A percentile compares a stretch with the other conserved stretches of the same genome.
Evolutionary conservation across 2,329 filamentous ascomycete species (phyloP).

Genomic region (Colletotrichum sp.): DNA sequence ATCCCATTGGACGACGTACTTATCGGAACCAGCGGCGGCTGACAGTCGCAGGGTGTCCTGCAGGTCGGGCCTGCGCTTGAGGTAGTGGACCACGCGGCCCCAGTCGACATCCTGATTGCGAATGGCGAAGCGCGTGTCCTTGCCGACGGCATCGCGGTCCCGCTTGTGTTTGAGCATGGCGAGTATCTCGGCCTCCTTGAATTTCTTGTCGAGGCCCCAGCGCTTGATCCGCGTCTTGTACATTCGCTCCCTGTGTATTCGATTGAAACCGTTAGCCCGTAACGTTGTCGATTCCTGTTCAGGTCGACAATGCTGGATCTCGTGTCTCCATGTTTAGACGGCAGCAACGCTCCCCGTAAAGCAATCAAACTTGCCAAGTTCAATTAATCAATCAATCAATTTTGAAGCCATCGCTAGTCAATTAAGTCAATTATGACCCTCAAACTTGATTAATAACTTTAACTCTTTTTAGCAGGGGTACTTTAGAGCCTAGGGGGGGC

Average conservation of each 20-base stretch:
- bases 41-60: background rate
- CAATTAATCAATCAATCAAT: too few species aligned
- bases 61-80: background rate
- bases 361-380: too few species aligned
- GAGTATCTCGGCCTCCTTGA: background rate
- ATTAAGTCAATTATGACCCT: too few species aligned
- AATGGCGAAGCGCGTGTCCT: background rate
- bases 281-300: background rate
- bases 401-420: too few species aligned
- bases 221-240: background rate
- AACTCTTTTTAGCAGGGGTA: too few species aligned
- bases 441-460: too few species aligned
- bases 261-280: background rate
- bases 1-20: background rate
- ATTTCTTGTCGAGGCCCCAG: slow-evolving; percentile 2
- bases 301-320: background rate
- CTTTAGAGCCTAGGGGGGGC: too few species aligned
- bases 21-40: background rate
- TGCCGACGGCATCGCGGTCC: background rate
- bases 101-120: background rate
- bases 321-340: rapidly evolving
- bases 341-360: too few species aligned
- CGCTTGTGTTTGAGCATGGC: background rate
- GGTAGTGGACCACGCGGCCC: background rate
- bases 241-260: background rate